Evolutionary conservation across 2,329 filamentous ascomycete species (phyloP).

Genomic region (Volutella citrinella): DNA sequence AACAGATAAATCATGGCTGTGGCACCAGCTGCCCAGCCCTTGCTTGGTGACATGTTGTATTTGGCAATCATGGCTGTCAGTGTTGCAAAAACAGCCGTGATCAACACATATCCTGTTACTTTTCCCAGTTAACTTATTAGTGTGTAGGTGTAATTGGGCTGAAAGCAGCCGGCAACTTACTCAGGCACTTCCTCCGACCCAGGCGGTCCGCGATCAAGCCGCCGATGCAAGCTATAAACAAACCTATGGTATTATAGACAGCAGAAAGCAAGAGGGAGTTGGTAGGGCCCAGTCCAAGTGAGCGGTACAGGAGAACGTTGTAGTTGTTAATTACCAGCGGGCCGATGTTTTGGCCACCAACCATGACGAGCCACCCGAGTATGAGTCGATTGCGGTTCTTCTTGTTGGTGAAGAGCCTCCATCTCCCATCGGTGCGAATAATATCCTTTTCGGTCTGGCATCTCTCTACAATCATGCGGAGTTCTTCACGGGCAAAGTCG

Average conservation of each 20-base stretch:
- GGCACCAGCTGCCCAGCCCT: constrained; percentile 2
- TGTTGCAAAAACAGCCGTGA: constrained; percentile 2
- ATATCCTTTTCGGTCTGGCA: constrained; percentile 3
- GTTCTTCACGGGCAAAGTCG: constrained; percentile 2
- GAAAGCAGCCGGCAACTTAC: constrained; percentile 1
- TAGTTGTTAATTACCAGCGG: constrained; percentile 6
- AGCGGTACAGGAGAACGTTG: constrained; percentile 3
- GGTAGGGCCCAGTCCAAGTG: constrained; percentile 2
- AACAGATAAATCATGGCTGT: constrained; percentile 3
- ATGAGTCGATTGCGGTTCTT: constrained; percentile 2
- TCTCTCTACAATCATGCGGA: constrained; percentile 3
- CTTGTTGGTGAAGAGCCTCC: constrained; percentile 5
- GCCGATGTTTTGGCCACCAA: constrained; percentile 5
- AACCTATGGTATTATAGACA: constrained; percentile 2
- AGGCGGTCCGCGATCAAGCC: constrained; percentile 5
- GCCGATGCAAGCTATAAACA: constrained; percentile 4
- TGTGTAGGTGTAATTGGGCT: not conserved
- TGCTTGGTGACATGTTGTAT: constrained; percentile 4
- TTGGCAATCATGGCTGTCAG: constrained; percentile 4
- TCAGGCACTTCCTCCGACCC: constrained; percentile 1
- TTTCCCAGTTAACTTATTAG: not conserved
- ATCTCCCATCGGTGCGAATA: constrained; percentile 1
- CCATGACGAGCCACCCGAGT: constrained; percentile 6
- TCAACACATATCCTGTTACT: constrained; percentile 3
- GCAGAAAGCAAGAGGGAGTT: constrained; percentile 2